A percentile compares a stretch with the other conserved stretches of the same genome.
These are phyloP conservation scores for Paraconiothyrium sp. DNA, from an alignment of 2,329 filamentous ascomycete species.

Conservation along the genomic window DNA sequence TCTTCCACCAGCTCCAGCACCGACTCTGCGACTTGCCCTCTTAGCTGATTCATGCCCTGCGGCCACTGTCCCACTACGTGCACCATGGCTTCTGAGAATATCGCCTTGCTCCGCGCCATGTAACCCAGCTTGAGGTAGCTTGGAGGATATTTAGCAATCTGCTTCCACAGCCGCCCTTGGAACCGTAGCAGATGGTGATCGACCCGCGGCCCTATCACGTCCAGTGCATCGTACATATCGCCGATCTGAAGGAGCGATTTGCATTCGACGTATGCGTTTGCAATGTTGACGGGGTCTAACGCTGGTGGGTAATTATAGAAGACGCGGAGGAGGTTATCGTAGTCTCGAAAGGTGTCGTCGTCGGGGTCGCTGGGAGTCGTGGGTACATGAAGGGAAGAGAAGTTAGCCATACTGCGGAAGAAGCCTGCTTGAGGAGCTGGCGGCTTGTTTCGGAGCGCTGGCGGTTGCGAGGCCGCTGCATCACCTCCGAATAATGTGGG, in stretches of 20 bases:
- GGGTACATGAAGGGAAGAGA: slow-evolving; percentile 65
- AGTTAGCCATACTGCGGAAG: slow-evolving; percentile 87
- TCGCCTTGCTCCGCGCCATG: slow-evolving; percentile 80
- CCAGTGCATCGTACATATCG: slow-evolving; percentile 93
- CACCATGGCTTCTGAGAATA: slow-evolving; percentile 81
- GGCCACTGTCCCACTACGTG: slow-evolving; percentile 98
- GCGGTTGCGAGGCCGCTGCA: slow-evolving; percentile 54
- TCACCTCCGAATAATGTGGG: slow-evolving; percentile 68
- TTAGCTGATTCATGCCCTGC: slow-evolving; percentile 77
- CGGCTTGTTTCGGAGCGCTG: slow-evolving; percentile 70
- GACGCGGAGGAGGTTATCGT: slow-evolving; percentile 93
- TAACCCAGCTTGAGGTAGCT: slow-evolving; percentile 91
- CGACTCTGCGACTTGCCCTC: slow-evolving; percentile 72
- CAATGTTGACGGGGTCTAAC: slow-evolving; percentile 87
- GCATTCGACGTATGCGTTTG: slow-evolving; percentile 91
- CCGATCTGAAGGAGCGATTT: slow-evolving; percentile 87
- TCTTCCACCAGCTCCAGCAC: slow-evolving; percentile 93
- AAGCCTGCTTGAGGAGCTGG: slow-evolving; percentile 73
- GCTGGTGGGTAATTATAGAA: slow-evolving; percentile 93
- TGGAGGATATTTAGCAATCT: slow-evolving; percentile 95
- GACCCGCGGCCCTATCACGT: slow-evolving; percentile 86
- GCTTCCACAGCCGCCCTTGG: slow-evolving; percentile 89
- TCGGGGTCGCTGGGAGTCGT: slow-evolving; percentile 63
- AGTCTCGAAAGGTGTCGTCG: slow-evolving; percentile 84
- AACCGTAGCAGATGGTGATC: slow-evolving; percentile 95